These are phyloP conservation scores for Chrysanthemum makinoi DNA, from an alignment of 129 eudicot species.

Conservation along the genomic window DNA sequence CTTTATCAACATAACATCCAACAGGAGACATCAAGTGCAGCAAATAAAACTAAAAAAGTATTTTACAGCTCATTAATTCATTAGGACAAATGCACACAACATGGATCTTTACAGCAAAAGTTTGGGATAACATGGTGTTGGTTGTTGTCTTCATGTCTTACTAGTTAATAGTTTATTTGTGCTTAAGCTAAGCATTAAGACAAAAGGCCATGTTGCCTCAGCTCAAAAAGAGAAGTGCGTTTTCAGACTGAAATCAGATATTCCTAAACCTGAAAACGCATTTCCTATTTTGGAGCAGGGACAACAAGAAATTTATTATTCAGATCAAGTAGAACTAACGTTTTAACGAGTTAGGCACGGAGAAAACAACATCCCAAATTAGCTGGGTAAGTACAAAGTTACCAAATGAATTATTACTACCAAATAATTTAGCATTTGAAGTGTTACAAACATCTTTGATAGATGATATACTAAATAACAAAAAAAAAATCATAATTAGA, in stretches of 20 bases:
- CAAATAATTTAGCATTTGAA: background rate
- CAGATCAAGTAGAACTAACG: slow-evolving; percentile 8
- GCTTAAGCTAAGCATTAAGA: no score
- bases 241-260: background rate
- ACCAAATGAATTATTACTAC: background rate
- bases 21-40: background rate
- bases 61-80: background rate
- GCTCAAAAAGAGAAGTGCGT: no score
- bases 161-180: no score
- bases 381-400: background rate
- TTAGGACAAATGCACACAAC: background rate
- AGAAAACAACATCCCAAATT: slow-evolving; percentile 14
- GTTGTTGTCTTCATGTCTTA: no score
- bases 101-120: background rate
- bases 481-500: background rate
- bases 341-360: background rate
- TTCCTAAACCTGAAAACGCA: background rate
- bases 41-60: background rate
- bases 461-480: slow-evolving; percentile 10
- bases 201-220: no score
- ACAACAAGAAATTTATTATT: background rate
- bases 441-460: slow-evolving; percentile 7
- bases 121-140: no score
- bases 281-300: background rate
- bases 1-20: background rate